Percentiles rank a stretch among this genome's conserved stretches.
phyloP scores from a whole-genome alignment of 257 asterid genomes.

The Mentha longifolia region DNA sequence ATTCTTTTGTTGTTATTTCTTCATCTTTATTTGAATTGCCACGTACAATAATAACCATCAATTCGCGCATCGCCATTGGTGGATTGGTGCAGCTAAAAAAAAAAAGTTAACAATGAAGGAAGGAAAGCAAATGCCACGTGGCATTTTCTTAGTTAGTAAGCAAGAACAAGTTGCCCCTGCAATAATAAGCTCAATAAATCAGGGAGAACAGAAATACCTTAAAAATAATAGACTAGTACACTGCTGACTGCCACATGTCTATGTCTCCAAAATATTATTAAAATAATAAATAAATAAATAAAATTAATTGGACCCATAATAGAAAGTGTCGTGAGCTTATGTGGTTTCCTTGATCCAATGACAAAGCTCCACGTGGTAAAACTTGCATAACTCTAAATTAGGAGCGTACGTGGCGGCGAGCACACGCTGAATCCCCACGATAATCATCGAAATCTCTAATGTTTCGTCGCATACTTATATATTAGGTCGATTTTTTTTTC shows the following conservation, averaged over 20 bases:
- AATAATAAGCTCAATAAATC: not conserved
- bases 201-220: no score
- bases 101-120: not conserved
- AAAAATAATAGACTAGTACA: not conserved
- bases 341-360: not conserved
- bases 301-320: not conserved
- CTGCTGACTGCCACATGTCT: not conserved
- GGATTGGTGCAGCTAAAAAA: conserved; percentile 29
- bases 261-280: not conserved
- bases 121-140: conserved; percentile 38
- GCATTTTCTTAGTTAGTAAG: conserved; percentile 66
- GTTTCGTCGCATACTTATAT: no score
- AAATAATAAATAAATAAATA: not conserved
- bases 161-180: conserved; percentile 37
- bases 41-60: conserved; percentile 24
- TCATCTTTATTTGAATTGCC: conserved; percentile 32
- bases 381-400: no score
- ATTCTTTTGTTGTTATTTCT: conserved; percentile 22
- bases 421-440: no score
- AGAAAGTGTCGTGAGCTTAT: not conserved
- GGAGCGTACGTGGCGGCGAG: no score
- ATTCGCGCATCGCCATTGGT: conserved; percentile 7
- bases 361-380: no score
- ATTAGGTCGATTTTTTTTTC: no score
- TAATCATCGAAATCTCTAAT: no score